These are phyloP conservation scores for Helichrysum umbraculigerum DNA, from an alignment of 129 eudicot species.

Conservation along the genomic window DNA sequence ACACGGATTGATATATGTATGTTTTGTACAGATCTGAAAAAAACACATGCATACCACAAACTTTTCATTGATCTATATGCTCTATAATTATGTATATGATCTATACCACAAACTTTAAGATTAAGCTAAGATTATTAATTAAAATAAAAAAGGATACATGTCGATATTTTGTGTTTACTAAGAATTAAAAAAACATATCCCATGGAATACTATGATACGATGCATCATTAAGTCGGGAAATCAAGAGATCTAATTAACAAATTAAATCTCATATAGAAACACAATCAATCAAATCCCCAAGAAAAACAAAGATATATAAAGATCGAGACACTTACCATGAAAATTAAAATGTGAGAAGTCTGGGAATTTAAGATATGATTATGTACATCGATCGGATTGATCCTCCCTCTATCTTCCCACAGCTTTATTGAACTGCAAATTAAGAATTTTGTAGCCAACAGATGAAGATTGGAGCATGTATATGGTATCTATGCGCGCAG, in stretches of 20 bases:
- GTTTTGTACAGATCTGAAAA: neutral
- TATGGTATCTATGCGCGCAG: constrained; percentile 49
- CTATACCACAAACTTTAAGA: neutral
- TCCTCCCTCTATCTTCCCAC: constrained; percentile 87
- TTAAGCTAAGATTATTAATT: no score
- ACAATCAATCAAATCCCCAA: neutral
- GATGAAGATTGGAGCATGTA: constrained; percentile 13
- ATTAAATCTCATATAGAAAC: neutral
- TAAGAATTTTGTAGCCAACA: constrained; percentile 11
- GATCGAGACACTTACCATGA: constrained; percentile 21
- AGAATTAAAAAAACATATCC: neutral
- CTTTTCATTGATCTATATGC: neutral
- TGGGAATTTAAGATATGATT: neutral
- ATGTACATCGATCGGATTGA: constrained; percentile 29
- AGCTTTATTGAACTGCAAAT: constrained; percentile 93
- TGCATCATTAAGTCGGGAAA: constrained; percentile 1
- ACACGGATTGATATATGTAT: neutral
- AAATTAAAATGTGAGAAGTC: constrained; percentile 23
- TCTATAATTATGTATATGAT: no score
- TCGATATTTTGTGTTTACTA: neutral
- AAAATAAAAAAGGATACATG: neutral
- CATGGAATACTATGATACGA: neutral
- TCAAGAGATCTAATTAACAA: constrained; percentile 5
- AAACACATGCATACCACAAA: neutral
- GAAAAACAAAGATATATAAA: neutral